Base-by-base conservation (phyloP, 805 yeast genomes). In the Monosporozyma siamensis region DNA sequence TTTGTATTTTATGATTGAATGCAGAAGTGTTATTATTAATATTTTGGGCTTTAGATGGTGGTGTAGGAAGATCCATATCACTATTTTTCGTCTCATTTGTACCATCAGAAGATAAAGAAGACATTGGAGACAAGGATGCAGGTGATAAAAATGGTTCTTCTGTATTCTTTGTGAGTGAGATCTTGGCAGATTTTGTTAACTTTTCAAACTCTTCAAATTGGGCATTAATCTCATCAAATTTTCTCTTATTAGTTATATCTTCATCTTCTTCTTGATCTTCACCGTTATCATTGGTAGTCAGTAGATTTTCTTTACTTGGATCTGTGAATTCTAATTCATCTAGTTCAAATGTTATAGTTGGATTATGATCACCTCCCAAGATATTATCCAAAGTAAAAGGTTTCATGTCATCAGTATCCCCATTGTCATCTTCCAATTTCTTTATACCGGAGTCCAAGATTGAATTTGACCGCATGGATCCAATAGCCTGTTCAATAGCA, bases 71-170 rank as follows among this genome's bases (percentile, higher is more conserved):
- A 35, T 34, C 15, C 12, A 9, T 18, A 12, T 35, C 38, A 4
- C 11, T 14, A 14, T 29, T 29, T 20, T 29, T 29, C 3, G 18
- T 20, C 17, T 40, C 47, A 34, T 11, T 44, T n/a, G 20, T 36
- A 9, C n/a, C n/a, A n/a, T 41, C 44, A 4, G 46, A 37, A 12
- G 43, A 38, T 17, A 37, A 20, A 39, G 48, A 32, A 6, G 64
- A 56, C 6, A 54, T 48, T 8, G 69, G 64, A 10, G 64, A 51
- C 22, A 65, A 44, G 1, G 69, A 65, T 20, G 54, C 67, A 4
- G 70, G 70, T 6, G 68, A 59, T 22, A 64, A 15, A 14, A 44
- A 39, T 23, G 45, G 49, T 32, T 46, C 44, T 14, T 38, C 39
- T 7, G 20, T 29, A 7, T 17, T 20, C 34, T 15, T 39, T 24